phyloP scores from a whole-genome alignment of 805 yeast genomes.

The Candida hispaniensis region DNA sequence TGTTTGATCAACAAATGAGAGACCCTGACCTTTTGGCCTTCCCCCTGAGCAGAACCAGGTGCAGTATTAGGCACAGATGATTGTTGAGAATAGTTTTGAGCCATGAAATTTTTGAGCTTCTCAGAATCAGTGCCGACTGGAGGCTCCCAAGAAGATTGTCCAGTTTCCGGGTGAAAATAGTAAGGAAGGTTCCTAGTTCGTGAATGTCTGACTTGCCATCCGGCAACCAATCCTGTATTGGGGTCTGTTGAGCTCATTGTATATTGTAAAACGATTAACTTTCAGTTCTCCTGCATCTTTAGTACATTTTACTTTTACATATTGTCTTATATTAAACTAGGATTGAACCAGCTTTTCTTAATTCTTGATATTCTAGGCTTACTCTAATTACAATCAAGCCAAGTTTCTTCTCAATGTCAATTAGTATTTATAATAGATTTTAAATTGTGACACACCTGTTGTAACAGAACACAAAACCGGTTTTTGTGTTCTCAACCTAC shows the following conservation, averaged over 20 bases:
- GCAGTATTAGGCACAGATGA: slow-evolving; percentile 21
- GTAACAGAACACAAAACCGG: too few species aligned
- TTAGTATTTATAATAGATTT: too few species aligned
- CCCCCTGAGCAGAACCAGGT: slow-evolving; percentile 16
- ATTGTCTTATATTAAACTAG: too few species aligned
- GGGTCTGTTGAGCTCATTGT: slow-evolving; percentile 16
- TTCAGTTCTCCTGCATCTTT: too few species aligned
- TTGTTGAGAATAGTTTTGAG: slow-evolving; percentile 27
- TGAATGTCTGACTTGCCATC: slow-evolving; percentile 75
- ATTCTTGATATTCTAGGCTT: too few species aligned
- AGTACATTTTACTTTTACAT: too few species aligned
- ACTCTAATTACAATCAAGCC: too few species aligned
- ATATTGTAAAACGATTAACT: too few species aligned
- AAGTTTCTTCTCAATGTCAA: too few species aligned
- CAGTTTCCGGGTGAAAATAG: slow-evolving; percentile 57
- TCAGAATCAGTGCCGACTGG: slow-evolving; percentile 71
- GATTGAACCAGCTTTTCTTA: too few species aligned
- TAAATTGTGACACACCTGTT: too few species aligned
- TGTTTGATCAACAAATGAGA: slow-evolving; percentile 80
- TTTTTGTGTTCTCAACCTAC: too few species aligned
- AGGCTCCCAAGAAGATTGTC: slow-evolving; percentile 80
- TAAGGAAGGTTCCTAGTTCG: slow-evolving; percentile 78
- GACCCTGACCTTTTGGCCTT: slow-evolving; percentile 57
- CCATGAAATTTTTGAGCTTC: slow-evolving; percentile 47
- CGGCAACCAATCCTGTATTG: slow-evolving; percentile 67